phyloP scores from a whole-genome alignment of 441 rosid genomes.

The Pelargonium citronellum region DNA sequence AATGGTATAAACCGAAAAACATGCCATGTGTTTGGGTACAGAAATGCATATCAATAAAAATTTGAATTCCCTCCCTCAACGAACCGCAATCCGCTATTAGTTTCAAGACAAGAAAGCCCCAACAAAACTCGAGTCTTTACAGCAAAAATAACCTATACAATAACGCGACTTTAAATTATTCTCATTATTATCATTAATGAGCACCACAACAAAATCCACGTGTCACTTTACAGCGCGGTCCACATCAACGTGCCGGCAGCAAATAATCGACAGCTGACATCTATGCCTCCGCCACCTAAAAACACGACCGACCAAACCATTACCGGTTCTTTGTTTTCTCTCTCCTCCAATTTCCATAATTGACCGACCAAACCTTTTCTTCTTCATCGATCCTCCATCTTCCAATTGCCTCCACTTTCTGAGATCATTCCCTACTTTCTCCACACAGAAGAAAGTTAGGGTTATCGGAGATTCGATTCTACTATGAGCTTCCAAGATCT shows the following conservation, averaged over 20 bases:
- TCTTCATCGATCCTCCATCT: no score
- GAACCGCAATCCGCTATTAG: no score
- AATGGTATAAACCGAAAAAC: no score
- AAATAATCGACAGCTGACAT: slow-evolving; percentile 1
- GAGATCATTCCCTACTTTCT: no score
- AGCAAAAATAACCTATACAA: no score
- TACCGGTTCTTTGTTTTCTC: neutral
- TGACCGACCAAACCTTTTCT: neutral
- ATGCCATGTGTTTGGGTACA: no score
- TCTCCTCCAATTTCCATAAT: neutral
- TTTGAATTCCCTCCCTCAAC: no score
- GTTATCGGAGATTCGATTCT: neutral
- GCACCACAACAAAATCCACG: slow-evolving; percentile 5
- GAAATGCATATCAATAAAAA: no score
- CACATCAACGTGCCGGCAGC: slow-evolving; percentile 5
- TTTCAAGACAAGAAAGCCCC: no score
- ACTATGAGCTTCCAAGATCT: slow-evolving; percentile 62
- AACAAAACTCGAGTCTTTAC: no score
- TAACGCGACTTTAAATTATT: no score
- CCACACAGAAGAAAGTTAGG: neutral
- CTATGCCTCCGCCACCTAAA: neutral
- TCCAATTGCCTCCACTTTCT: no score
- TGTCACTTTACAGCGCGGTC: neutral
- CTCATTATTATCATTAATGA: neutral
- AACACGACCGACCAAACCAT: neutral